A percentile compares a stretch with the other conserved stretches of the same genome.
phyloP scores from a whole-genome alignment of 306 rosid species.

The Echinosophora koreensis region DNA sequence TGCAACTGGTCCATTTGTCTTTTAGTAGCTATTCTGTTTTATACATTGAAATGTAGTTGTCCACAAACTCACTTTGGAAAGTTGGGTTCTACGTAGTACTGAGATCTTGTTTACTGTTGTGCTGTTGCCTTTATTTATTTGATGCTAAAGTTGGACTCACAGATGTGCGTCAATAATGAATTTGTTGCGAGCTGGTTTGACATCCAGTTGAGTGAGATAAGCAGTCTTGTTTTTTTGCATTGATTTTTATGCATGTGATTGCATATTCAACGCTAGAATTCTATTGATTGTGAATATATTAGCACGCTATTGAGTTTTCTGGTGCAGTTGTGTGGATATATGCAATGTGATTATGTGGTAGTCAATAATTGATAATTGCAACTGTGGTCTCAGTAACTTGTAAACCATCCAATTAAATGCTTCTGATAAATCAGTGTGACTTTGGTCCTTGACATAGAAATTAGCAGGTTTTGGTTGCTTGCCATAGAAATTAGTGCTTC shows the following conservation, averaged over 20 bases:
- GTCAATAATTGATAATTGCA: slow-evolving; percentile 17
- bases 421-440: slow-evolving; percentile 26
- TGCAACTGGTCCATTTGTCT: slow-evolving; percentile 23
- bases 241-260: slow-evolving; percentile 10
- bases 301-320: slow-evolving; percentile 30
- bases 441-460: slow-evolving; percentile 3
- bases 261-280: slow-evolving; percentile 13
- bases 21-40: slow-evolving; percentile 19
- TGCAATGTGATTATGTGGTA: slow-evolving; percentile 10
- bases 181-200: slow-evolving; percentile 16
- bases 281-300: slow-evolving; percentile 25
- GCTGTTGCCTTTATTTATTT: slow-evolving; percentile 25
- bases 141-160: slow-evolving; percentile 38
- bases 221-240: slow-evolving; percentile 8
- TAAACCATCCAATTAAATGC: slow-evolving; percentile 9
- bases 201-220: slow-evolving; percentile 19
- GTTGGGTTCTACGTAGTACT: slow-evolving; percentile 38
- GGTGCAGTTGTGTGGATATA: slow-evolving; percentile 6
- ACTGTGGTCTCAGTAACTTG: slow-evolving; percentile 28
- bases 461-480: slow-evolving; percentile 6
- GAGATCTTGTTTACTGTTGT: background rate
- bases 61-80: slow-evolving; percentile 28
- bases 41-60: slow-evolving; percentile 26
- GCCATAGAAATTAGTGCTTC: background rate
- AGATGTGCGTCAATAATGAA: slow-evolving; percentile 31